Percentiles rank a stretch among this genome's conserved stretches.
These are phyloP conservation scores for Parastagonospora avenae DNA, from an alignment of 2,329 filamentous ascomycete genomes.

Conservation along the genomic window DNA sequence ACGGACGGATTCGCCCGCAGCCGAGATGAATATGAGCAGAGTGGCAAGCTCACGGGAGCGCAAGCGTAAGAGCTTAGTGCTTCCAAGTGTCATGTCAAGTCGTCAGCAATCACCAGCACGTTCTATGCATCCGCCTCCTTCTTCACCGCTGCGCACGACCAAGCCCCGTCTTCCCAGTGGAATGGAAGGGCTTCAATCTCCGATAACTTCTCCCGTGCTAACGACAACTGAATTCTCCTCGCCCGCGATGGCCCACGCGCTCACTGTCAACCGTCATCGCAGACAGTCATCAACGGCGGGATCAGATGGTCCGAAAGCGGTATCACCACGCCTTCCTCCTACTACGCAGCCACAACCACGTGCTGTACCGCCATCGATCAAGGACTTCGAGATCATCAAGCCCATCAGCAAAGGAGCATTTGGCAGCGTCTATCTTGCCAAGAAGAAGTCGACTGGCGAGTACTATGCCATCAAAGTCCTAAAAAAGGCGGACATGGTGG, in stretches of 20 bases:
- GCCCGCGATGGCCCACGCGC: constrained; percentile 63
- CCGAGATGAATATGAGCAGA: constrained; percentile 78
- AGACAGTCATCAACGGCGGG: constrained; percentile 90
- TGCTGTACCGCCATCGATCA: constrained; percentile 92
- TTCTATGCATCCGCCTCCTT: constrained; percentile 68
- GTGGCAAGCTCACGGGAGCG: constrained; percentile 80
- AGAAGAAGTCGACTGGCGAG: constrained; percentile 97
- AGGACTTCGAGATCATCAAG: constrained; percentile 99
- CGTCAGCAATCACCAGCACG: constrained; percentile 90
- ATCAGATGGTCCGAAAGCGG: constrained; percentile 69
- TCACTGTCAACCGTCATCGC: constrained; percentile 69
- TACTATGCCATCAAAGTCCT: constrained; percentile 99
- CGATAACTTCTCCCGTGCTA: constrained; percentile 87
- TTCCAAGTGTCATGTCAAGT: constrained; percentile 77
- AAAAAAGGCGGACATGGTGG: constrained; percentile 99
- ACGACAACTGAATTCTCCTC: constrained; percentile 82
- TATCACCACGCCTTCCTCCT: constrained; percentile 80
- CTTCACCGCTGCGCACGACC: constrained; percentile 82
- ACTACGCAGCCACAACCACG: constrained; percentile 82
- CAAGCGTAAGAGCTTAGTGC: constrained; percentile 83
- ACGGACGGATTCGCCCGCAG: constrained; percentile 80
- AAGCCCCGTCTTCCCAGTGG: constrained; percentile 74
- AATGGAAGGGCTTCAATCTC: constrained; percentile 74
- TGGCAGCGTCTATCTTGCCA: constrained; percentile 95
- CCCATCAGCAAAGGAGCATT: constrained; percentile 99